Base-by-base conservation (phyloP, 2,329 filamentous ascomycete genomes). In the Diaporthe sp. region DNA sequence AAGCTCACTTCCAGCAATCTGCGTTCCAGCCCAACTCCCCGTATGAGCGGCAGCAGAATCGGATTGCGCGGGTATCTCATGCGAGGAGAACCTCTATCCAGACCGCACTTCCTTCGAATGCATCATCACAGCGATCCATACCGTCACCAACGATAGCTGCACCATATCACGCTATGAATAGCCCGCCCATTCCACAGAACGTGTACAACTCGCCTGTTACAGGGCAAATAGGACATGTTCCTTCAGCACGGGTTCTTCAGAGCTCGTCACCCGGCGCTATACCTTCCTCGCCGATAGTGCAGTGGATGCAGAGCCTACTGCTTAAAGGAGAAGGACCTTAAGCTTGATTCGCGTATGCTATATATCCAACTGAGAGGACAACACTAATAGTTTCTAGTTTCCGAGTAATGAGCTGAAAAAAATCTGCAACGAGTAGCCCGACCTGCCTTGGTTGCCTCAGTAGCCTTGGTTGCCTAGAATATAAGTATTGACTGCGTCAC, bases 41-140 rank as follows among this genome's bases (percentile, higher is more conserved):
- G 25, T 56, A 55, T 37, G 70, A 74, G 32, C 72, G 53, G 39
- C 68, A 50, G 37, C 76, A 75, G 37, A 30, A 56, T 51, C 74
- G 72, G 22, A 10, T 30, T 9, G 32, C 58, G 8, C 25, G 22
- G n/a, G 25, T 8, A 53, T 53, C 27, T 10, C 71, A 70, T 3
- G 59, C 22, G 2, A 71, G 65, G n/a, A 65, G 50, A 55, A 19
- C 47, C 17, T 61, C 73, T 4, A 19, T 51, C 9, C 70, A 71
- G 19, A 71, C 47, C 17, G 27, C 58, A 19, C 47, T 35, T 35
- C 35, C 56, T n/a, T 30, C 19, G 25, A 53, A 27, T 27, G 17
- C 69, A 22, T 35, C 69, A n/a, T 53, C 56, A 25, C 55, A 71
- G 47, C n/a, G 27, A n/a, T 47, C 70, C 35, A 35, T 51, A 22